These are phyloP conservation scores for Leptographium galeiforme DNA, from an alignment of 2,329 filamentous ascomycete genomes.

Conservation along the genomic window DNA sequence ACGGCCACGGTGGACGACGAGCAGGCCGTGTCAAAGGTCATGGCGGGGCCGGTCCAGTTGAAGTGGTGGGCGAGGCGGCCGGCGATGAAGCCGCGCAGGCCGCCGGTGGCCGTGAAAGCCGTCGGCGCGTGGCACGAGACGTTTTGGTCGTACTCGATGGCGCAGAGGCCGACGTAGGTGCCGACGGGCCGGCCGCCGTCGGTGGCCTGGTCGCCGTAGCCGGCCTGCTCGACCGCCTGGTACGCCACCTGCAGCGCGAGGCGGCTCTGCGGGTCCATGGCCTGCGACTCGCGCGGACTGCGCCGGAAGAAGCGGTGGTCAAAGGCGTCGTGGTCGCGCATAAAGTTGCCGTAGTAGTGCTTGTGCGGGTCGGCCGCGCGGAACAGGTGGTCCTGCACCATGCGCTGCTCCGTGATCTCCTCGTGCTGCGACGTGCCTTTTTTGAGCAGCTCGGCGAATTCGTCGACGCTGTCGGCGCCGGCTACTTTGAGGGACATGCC, in stretches of 20 bases:
- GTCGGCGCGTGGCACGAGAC: constrained; percentile 20
- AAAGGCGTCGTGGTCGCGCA: constrained; percentile 17
- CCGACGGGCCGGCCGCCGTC: constrained; percentile 16
- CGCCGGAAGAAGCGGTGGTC: constrained; percentile 29
- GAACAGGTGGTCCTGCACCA: constrained; percentile 9
- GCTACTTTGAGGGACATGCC: constrained; percentile 22
- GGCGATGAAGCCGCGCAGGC: constrained; percentile 17
- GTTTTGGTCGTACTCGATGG: constrained; percentile 27
- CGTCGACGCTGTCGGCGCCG: constrained; percentile 20
- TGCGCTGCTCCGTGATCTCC: constrained; percentile 12
- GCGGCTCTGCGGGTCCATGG: constrained; percentile 27
- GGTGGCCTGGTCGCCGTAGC: constrained; percentile 9
- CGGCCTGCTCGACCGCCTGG: constrained; percentile 21
- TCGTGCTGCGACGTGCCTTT: constrained; percentile 18
- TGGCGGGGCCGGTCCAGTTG: constrained; percentile 21
- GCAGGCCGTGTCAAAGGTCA: constrained; percentile 24
- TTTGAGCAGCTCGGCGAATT: constrained; percentile 19
- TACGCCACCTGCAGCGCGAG: constrained; percentile 26
- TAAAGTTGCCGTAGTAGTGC: constrained; percentile 17
- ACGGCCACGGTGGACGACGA: constrained; percentile 22
- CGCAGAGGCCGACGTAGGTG: constrained; percentile 22
- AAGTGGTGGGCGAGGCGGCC: constrained; percentile 22
- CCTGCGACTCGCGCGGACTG: constrained; percentile 20
- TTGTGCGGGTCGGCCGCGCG: constrained; percentile 7
- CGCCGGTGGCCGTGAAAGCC: constrained; percentile 24